Evolutionary conservation across 371 early-diverging fungal species (phyloP).

Genomic region (Actinomortierella wolfii): DNA sequence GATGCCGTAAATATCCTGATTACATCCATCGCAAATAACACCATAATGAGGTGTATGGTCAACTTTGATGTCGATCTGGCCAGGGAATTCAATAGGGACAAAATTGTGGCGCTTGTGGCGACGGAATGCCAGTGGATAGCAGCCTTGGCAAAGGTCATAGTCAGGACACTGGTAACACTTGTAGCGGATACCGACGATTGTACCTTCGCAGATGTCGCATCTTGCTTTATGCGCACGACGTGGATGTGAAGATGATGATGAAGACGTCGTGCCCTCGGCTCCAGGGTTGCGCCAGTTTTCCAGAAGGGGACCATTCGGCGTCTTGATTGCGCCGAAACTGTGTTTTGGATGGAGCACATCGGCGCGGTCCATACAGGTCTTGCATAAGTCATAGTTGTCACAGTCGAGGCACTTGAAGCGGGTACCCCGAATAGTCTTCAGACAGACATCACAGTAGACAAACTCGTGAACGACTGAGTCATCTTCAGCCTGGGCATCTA

Average conservation of each 20-base stretch:
- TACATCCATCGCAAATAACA: constrained; percentile 56
- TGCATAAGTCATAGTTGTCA: constrained; percentile 57
- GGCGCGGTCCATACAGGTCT: constrained; percentile 43
- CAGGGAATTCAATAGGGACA: constrained; percentile 38
- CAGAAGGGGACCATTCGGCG: not conserved
- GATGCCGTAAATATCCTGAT: constrained; percentile 47
- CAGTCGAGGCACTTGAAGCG: constrained; percentile 54
- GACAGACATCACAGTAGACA: constrained; percentile 52
- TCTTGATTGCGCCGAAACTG: constrained; percentile 35
- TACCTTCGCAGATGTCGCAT: constrained; percentile 55
- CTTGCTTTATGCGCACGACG: constrained; percentile 25
- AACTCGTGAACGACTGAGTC: constrained; percentile 11
- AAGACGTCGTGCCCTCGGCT: constrained; percentile 11
- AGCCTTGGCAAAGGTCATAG: constrained; percentile 57
- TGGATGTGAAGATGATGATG: constrained; percentile 3
- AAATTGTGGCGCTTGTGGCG: constrained; percentile 51
- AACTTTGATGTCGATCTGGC: constrained; percentile 29
- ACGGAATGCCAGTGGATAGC: constrained; percentile 45
- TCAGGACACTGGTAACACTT: constrained; percentile 55
- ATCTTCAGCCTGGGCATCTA: no score
- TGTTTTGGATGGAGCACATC: constrained; percentile 35
- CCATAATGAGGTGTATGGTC: constrained; percentile 37
- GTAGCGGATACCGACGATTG: constrained; percentile 53
- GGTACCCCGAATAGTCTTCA: constrained; percentile 44
- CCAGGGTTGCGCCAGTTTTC: not conserved